Evolutionary conservation across 2,329 filamentous ascomycete genomes (phyloP), one percentile per base, ranked within the genome.

Genomic region (Colletotrichum aenigma): DNA sequence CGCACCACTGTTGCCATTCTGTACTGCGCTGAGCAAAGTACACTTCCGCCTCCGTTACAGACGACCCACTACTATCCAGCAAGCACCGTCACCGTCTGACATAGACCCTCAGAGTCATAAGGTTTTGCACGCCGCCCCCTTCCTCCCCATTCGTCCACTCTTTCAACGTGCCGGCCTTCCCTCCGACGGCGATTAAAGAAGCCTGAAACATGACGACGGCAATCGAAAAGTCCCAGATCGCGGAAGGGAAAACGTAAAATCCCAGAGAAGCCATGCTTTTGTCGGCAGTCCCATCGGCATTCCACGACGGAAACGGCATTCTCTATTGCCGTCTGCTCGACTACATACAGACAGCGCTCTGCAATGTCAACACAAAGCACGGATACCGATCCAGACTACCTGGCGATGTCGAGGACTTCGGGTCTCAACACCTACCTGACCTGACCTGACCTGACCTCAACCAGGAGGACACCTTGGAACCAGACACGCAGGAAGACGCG

Each of bases 271-370:
- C 58, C 58, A 52, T 32, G 18, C 28, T 26, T 43, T 24, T 30
- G 13, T 70, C 66, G 66, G 71, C 71, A 71, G 30, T 74, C n/a
- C 18, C 56, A 15, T 71, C 71, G 71, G 71, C 71, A 74, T 36
- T 71, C 28, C 58, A 66, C 7, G 30, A 58, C 28, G 52, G 13
- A 26, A 34, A 36, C 48, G n/a, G 34, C 36, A 71, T 36, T 66
- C 16, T 30, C 24, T 58, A 52, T 61, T 30, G 18, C 38, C 56
- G 16, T 43, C 24, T 28, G 36, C 34, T 38, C 56, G 52, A 43
- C 62, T 34, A 18, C 8, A 38, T 36, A 18, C 55, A 8, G 6
- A 16, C 18, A 36, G 7, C 16, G 34, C 28, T 30, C 7, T 61
- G 55, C 26, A 21, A 52, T 52, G 10, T 21, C n/a, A 21, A 52